Evolutionary conservation across 306 rosid species (phyloP).

Genomic region (Myrica gale): DNA sequence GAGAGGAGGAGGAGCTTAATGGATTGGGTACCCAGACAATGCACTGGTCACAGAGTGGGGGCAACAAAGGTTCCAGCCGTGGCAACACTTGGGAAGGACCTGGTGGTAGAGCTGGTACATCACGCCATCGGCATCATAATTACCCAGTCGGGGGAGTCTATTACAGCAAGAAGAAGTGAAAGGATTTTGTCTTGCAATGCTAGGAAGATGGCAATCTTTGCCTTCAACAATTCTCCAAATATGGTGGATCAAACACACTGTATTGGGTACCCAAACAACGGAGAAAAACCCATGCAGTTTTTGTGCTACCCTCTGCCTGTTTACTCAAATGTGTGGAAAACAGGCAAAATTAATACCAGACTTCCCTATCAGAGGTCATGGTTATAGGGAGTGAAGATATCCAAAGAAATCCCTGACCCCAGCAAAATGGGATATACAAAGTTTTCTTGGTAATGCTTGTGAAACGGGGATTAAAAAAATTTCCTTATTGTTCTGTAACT

Average conservation of each 20-base stretch:
- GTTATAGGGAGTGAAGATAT: neutral
- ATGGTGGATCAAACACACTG: neutral
- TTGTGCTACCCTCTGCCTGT: neutral
- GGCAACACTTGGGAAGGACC: conserved; percentile 64
- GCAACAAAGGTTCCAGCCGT: conserved; percentile 54
- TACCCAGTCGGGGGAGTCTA: conserved; percentile 60
- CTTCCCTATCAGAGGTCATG: conserved; percentile 5
- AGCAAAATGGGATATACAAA: neutral
- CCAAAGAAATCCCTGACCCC: neutral
- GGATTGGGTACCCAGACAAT: conserved; percentile 76
- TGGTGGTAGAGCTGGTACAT: conserved; percentile 62
- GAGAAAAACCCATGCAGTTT: conserved; percentile 10
- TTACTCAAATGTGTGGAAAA: conserved; percentile 2
- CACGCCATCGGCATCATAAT: conserved; percentile 71
- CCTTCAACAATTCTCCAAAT: neutral
- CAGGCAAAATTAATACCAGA: neutral
- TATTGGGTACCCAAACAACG: neutral
- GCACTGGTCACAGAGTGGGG: conserved; percentile 69
- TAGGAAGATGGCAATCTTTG: neutral
- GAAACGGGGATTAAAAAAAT: neutral
- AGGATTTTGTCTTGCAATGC: neutral
- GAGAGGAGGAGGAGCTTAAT: conserved; percentile 96
- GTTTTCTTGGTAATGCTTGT: neutral
- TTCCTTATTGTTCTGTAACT: neutral
- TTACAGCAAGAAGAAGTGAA: conserved; percentile 70